Conservation (phyloP, 352 stramenopile genomes). For the Phytophthora uliginosa region DNA sequence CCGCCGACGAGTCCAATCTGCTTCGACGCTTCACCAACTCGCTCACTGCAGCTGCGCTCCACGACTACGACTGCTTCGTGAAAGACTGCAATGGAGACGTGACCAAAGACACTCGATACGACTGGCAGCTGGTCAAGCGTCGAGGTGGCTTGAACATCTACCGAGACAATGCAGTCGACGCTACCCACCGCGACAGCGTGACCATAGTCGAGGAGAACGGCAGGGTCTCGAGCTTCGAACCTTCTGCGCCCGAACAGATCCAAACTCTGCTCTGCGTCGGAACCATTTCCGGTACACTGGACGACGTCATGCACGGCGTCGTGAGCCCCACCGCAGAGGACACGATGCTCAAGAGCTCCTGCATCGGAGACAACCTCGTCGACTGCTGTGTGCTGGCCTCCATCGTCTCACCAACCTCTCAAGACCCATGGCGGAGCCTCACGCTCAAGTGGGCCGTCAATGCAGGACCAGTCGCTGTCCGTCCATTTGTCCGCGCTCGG, state of each 20-base stretch:
- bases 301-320: constrained; percentile 49
- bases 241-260: constrained; percentile 9
- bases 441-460: constrained; percentile 52
- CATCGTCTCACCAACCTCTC: constrained; percentile 16
- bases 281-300: constrained; percentile 35
- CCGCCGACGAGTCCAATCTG: constrained; percentile 33
- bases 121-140: constrained; percentile 54
- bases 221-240: constrained; percentile 5
- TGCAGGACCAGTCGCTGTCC: constrained; percentile 19
- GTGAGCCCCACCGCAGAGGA: constrained; percentile 29
- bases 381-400: constrained; percentile 40
- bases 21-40: constrained; percentile 44
- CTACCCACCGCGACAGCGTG: background rate
- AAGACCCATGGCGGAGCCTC: constrained; percentile 39
- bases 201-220: constrained; percentile 17
- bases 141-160: constrained; percentile 48
- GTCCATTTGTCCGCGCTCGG: constrained; percentile 39
- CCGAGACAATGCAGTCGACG: constrained; percentile 27
- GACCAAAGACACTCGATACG: constrained; percentile 22
- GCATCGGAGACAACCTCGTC: constrained; percentile 34
- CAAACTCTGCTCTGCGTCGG: constrained; percentile 37
- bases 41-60: constrained; percentile 36
- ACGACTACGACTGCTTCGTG: constrained; percentile 48
- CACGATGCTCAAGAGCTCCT: constrained; percentile 44
- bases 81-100: constrained; percentile 35